Conservation (phyloP, 352 stramenopile species). For the Bremia lactucae region DNA sequence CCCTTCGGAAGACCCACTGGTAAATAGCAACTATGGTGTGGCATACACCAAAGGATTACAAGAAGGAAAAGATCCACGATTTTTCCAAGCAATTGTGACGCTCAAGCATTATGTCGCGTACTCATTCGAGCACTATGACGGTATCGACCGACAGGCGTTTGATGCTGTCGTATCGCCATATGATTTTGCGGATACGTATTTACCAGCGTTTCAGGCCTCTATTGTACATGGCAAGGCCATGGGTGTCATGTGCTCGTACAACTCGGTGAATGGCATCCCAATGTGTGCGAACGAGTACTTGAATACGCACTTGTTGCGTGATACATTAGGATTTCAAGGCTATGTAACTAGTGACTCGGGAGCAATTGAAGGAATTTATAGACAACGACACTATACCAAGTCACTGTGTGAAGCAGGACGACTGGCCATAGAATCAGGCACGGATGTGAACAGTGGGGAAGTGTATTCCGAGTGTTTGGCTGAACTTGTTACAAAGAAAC, state of each 20-base stretch:
- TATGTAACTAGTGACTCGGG: conserved; percentile 94
- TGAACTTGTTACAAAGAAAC: conserved; percentile 37
- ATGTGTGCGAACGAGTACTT: conserved; percentile 86
- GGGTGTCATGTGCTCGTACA: conserved; percentile 95
- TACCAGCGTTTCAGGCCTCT: conserved; percentile 75
- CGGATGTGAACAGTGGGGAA: conserved; percentile 81
- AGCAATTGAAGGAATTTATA: conserved; percentile 78
- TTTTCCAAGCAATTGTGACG: conserved; percentile 79
- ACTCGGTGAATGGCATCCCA: conserved; percentile 90
- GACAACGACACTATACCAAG: conserved; percentile 69
- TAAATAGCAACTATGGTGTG: conserved; percentile 87
- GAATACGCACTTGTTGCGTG: conserved; percentile 53
- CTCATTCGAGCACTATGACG: conserved; percentile 71
- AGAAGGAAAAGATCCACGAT: conserved; percentile 51
- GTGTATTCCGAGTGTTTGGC: conserved; percentile 75
- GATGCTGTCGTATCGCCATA: conserved; percentile 82
- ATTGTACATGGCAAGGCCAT: conserved; percentile 71
- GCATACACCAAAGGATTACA: conserved; percentile 87
- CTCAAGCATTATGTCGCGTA: conserved; percentile 93
- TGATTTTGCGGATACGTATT: conserved; percentile 90
- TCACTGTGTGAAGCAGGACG: conserved; percentile 49
- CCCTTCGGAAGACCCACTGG: conserved; percentile 87
- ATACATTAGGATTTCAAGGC: conserved; percentile 83
- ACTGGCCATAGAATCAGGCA: conserved; percentile 60
- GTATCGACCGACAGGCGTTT: conserved; percentile 77